Base-by-base conservation (phyloP, 2,329 filamentous ascomycete species). In the Colletotrichum higginsianum region DNA sequence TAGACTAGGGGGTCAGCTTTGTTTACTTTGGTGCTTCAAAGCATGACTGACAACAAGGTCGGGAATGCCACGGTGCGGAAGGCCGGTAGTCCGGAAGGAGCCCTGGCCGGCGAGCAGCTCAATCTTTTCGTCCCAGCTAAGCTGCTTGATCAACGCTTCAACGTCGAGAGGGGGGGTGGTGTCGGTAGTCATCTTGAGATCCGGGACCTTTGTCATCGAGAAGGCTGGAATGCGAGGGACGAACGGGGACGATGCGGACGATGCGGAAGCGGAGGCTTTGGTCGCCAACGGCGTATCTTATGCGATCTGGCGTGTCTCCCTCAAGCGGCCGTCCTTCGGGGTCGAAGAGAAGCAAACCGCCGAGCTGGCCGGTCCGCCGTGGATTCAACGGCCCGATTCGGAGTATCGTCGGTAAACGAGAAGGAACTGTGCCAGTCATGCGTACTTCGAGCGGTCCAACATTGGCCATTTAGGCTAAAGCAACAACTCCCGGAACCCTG, bases 121-220 rank as follows among this genome's bases (percentile, higher is more conserved):
- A 23, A 74, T 68, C 63, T 75, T 75, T 38, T 75, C 74, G 2
- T 75, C 74, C 52, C 69, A 50, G 3, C 73, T 75, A 35, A 75
- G 57, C 44, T 68, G 60, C 13, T 61, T 38, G 18, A 74, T 52
- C 44, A 73, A 64, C 18, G 63, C 71, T 2, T 74, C 69, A 18
- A 73, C 61, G 16, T 73, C 68, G 18, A 73, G 64, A 16, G 52
- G 52, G 3, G 42, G 52, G 2, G 42, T 16, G 40, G n/a, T 30
- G 3, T 23, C 23, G n/a, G 44, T 18, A 1, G 49, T 11, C 58
- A 64, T 72, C 40, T 11, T 46, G 56, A 53, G 13, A 21, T 35
- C 9, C 15, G 12, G 47, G 0, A 2, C 21, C 8, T 18, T 3
- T 44, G 26, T 40, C 4, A 2, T 3, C 2, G n/a, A 46, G 11